Evolutionary conservation across 257 asterid species (phyloP).

Genomic region (Jacaranda mimosifolia): DNA sequence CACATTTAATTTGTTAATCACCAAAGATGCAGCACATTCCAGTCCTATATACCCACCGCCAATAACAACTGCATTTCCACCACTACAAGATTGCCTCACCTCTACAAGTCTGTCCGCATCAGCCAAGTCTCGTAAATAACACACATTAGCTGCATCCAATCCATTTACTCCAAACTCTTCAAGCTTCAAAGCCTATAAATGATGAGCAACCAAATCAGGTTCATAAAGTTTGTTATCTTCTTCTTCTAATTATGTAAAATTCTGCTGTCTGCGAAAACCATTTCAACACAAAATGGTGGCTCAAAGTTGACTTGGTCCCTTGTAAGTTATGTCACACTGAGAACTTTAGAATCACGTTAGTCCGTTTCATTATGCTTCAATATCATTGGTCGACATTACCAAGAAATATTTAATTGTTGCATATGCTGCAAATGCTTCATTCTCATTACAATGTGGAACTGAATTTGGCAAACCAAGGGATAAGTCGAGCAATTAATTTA

Average conservation of each 20-base stretch:
- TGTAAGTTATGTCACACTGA: neutral
- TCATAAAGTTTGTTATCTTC: conserved; percentile 20
- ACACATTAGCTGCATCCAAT: conserved; percentile 79
- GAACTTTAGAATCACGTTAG: neutral
- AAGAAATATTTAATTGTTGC: too few species aligned
- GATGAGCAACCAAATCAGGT: conserved; percentile 38
- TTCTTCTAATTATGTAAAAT: neutral
- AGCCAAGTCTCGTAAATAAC: conserved; percentile 78
- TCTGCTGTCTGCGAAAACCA: neutral
- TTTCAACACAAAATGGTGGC: neutral
- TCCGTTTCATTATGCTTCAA: neutral
- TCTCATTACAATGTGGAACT: conserved; percentile 3
- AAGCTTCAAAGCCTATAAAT: conserved; percentile 78
- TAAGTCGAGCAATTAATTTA: conserved; percentile 12
- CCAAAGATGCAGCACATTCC: conserved; percentile 95
- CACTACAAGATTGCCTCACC: conserved; percentile 69
- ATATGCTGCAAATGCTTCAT: too few species aligned
- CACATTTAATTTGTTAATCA: conserved; percentile 73
- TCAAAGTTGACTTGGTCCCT: conserved; percentile 6
- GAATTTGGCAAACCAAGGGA: conserved; percentile 13
- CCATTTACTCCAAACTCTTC: conserved; percentile 92
- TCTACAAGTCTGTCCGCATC: conserved; percentile 81
- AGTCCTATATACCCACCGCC: conserved; percentile 96
- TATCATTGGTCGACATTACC: conserved; percentile 5
- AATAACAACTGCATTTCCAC: conserved; percentile 83